These are phyloP conservation scores for Agapanthus africanus DNA, from an alignment of 106 monocot species.

Conservation along the genomic window DNA sequence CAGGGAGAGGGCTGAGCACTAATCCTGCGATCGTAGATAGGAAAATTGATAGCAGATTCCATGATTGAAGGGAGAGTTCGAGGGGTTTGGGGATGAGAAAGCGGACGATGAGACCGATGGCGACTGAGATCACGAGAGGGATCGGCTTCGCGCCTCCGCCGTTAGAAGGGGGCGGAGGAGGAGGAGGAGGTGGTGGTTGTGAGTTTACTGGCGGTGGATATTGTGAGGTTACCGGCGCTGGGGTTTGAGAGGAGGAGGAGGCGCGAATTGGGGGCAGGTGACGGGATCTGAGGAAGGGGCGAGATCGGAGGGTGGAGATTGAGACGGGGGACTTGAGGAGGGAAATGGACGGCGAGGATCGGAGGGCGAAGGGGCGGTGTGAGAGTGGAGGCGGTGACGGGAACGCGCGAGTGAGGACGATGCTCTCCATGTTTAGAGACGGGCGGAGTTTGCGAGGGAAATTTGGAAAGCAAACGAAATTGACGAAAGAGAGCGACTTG, in stretches of 20 bases:
- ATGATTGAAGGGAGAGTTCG: slow-evolving; percentile 67
- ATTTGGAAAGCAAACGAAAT: background rate
- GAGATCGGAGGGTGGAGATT: slow-evolving; percentile 14
- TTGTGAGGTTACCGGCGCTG: background rate
- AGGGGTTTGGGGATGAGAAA: slow-evolving; percentile 68
- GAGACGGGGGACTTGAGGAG: slow-evolving; percentile 5
- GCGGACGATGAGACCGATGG: slow-evolving; percentile 60
- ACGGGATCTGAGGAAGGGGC: background rate
- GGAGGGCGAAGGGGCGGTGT: slow-evolving; percentile 12
- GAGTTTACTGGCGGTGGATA: slow-evolving; percentile 1
- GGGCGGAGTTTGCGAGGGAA: slow-evolving; percentile 9
- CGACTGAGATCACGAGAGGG: slow-evolving; percentile 58
- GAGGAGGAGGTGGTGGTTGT: slow-evolving; percentile 7
- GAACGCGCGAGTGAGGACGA: slow-evolving; percentile 19
- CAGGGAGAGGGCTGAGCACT: slow-evolving; percentile 75
- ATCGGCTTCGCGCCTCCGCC: slow-evolving; percentile 49
- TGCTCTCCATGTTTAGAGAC: slow-evolving; percentile 33
- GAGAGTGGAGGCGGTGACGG: background rate
- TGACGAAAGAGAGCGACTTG: background rate
- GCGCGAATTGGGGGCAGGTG: slow-evolving; percentile 2
- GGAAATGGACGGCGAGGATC: slow-evolving; percentile 5
- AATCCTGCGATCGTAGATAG: slow-evolving; percentile 84
- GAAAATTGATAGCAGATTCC: slow-evolving; percentile 91
- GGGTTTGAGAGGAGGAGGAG: no score
- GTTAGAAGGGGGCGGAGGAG: slow-evolving; percentile 8